These are phyloP conservation scores for Trichophyton benhamiae DNA, from an alignment of 2,329 filamentous ascomycete species.

Conservation along the genomic window DNA sequence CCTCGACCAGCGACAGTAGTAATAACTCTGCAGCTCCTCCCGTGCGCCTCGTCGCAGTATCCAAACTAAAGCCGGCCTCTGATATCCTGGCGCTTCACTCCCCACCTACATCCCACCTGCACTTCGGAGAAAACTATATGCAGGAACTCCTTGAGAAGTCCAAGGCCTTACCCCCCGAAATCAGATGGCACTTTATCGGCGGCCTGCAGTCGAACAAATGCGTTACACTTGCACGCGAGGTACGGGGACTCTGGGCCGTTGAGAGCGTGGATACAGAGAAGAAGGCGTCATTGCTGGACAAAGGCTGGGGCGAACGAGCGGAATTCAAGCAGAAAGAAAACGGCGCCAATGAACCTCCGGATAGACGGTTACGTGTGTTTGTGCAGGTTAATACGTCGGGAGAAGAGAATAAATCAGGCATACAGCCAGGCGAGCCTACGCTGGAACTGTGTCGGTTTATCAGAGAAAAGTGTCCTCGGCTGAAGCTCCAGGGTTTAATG, in stretches of 20 bases:
- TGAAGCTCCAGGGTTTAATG: constrained; percentile 77
- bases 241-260: constrained; percentile 82
- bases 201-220: constrained; percentile 90
- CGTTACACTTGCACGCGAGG: constrained; percentile 65
- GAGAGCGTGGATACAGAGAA: constrained; percentile 80
- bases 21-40: constrained; percentile 8
- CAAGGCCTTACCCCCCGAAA: constrained; percentile 55
- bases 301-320: constrained; percentile 50
- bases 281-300: constrained; percentile 73
- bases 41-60: constrained; percentile 75
- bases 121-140: constrained; percentile 96
- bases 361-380: constrained; percentile 53
- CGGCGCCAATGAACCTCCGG: constrained; percentile 9
- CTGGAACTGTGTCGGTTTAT: constrained; percentile 58
- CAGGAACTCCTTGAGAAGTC: constrained; percentile 85
- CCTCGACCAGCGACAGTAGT: constrained; percentile 7
- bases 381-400: constrained; percentile 94
- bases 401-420: constrained; percentile 74
- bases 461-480: constrained; percentile 54
- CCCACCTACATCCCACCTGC: constrained; percentile 46
- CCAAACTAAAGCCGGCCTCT: constrained; percentile 85
- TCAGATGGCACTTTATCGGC: constrained; percentile 95
- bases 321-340: constrained; percentile 24
- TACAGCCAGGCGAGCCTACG: constrained; percentile 50
- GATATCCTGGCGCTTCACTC: constrained; percentile 78